Percentiles rank a stretch among this genome's conserved stretches.
These are phyloP conservation scores for Dichotomocladium elegans DNA, from an alignment of 371 early-diverging fungal genomes.

Conservation along the genomic window DNA sequence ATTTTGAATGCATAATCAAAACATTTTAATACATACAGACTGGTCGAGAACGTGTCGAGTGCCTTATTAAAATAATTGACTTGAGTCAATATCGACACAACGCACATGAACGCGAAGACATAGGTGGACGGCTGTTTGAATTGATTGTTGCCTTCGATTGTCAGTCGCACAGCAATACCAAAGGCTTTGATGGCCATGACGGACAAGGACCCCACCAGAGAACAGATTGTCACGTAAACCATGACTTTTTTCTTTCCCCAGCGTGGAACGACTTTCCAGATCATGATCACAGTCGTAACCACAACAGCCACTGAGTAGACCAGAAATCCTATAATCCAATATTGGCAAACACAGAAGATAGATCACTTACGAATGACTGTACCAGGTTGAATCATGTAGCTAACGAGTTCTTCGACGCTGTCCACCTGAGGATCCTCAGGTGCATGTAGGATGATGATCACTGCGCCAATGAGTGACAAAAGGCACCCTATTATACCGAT, in stretches of 20 bases:
- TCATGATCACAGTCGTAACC: constrained; percentile 58
- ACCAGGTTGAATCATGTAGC: constrained; percentile 69
- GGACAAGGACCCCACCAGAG: constrained; percentile 80
- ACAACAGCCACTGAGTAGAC: constrained; percentile 64
- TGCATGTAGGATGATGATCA: constrained; percentile 85
- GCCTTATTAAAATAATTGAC: constrained; percentile 97
- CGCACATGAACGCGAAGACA: constrained; percentile 74
- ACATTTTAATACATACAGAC: constrained; percentile 47
- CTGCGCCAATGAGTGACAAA: constrained; percentile 81
- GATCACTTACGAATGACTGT: constrained; percentile 1
- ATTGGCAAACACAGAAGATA: not conserved
- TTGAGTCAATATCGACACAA: constrained; percentile 75
- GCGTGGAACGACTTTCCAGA: constrained; percentile 70
- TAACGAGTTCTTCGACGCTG: constrained; percentile 63
- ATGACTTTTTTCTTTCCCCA: constrained; percentile 76
- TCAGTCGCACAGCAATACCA: constrained; percentile 84
- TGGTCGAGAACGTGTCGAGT: constrained; percentile 84
- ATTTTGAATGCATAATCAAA: not conserved
- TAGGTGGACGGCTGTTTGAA: constrained; percentile 81
- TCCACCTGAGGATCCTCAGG: constrained; percentile 80
- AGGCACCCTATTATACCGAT: constrained; percentile 87
- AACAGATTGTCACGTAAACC: constrained; percentile 84
- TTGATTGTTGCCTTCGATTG: constrained; percentile 85
- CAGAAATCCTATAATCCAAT: constrained; percentile 59
- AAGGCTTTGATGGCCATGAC: constrained; percentile 89